Conservation (phyloP, 2,329 filamentous ascomycete species). For the Fusarium sp. region DNA sequence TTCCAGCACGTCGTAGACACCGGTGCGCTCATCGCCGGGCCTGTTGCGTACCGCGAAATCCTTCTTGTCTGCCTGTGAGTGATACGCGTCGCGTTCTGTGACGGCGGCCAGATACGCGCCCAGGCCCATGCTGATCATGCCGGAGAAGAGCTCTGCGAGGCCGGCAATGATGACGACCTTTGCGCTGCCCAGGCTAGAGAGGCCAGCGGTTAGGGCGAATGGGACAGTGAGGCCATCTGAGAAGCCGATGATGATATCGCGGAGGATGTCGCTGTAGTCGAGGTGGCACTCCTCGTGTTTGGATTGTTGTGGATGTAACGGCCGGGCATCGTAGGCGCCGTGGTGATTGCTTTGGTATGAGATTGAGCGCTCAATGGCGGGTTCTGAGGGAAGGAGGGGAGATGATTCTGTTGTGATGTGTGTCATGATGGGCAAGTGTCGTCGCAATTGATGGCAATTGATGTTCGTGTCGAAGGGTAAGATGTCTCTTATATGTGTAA, state of each 20-base stretch:
- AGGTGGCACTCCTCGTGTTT: slow-evolving; percentile 48
- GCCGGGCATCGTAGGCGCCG: slow-evolving; percentile 30
- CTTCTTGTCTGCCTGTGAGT: slow-evolving; percentile 65
- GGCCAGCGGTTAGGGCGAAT: slow-evolving; percentile 83
- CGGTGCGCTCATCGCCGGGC: slow-evolving; percentile 62
- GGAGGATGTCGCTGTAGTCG: slow-evolving; percentile 64
- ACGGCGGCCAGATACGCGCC: slow-evolving; percentile 80
- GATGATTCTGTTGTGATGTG: slow-evolving; percentile 50
- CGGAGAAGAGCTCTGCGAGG: slow-evolving; percentile 81
- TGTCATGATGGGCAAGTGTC: slow-evolving; percentile 41
- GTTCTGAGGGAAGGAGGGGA: slow-evolving; percentile 53
- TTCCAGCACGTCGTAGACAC: slow-evolving; percentile 66
- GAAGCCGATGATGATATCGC: slow-evolving; percentile 82
- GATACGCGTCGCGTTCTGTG: slow-evolving; percentile 68
- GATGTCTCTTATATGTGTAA: neutral
- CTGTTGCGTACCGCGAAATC: slow-evolving; percentile 59
- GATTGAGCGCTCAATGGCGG: slow-evolving; percentile 48
- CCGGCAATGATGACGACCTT: slow-evolving; percentile 80
- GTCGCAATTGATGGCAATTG: neutral
- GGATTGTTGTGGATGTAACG: slow-evolving; percentile 44
- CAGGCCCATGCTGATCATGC: slow-evolving; percentile 84
- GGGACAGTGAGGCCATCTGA: slow-evolving; percentile 86
- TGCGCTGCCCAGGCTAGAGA: slow-evolving; percentile 76
- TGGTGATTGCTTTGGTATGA: slow-evolving; percentile 39
- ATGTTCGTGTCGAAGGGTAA: neutral